phyloP scores from a whole-genome alignment of 129 eudicot species.

The Saussurea involucrata region DNA sequence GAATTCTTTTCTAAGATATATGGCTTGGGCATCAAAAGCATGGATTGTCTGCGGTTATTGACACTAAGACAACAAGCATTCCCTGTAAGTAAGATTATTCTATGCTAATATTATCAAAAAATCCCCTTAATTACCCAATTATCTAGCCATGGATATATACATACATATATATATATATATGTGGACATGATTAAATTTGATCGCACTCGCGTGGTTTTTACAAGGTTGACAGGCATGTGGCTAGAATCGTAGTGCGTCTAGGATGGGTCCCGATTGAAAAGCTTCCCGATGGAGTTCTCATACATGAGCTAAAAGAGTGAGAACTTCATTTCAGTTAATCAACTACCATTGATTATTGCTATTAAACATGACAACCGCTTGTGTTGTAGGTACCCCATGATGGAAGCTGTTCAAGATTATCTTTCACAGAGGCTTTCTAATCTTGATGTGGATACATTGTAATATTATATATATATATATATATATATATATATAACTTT shows the following conservation, averaged over 20 bases:
- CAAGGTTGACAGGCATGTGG: constrained; percentile 33
- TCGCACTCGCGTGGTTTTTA: neutral
- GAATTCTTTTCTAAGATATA: constrained; percentile 29
- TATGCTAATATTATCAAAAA: neutral
- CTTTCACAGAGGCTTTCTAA: constrained; percentile 21
- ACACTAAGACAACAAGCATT: constrained; percentile 41
- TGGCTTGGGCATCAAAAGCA: constrained; percentile 49
- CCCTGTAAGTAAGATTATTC: constrained; percentile 33
- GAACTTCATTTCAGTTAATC: neutral
- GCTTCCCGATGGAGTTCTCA: constrained; percentile 30
- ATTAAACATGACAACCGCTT: neutral
- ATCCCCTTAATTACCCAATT: neutral
- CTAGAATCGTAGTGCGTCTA: constrained; percentile 27
- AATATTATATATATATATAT: neutral
- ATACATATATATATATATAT: no score
- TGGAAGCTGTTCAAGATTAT: constrained; percentile 27
- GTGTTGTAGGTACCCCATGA: constrained; percentile 22
- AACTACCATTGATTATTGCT: neutral
- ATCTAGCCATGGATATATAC: no score
- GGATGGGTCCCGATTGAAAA: constrained; percentile 31
- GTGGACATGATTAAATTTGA: no score
- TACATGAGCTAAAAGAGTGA: constrained; percentile 26
- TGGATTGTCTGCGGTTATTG: constrained; percentile 43
- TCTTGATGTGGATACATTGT: constrained; percentile 28
- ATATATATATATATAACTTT: neutral